Conservation (phyloP, 2,329 filamentous ascomycete genomes). For the Apiospora malaysiana region DNA sequence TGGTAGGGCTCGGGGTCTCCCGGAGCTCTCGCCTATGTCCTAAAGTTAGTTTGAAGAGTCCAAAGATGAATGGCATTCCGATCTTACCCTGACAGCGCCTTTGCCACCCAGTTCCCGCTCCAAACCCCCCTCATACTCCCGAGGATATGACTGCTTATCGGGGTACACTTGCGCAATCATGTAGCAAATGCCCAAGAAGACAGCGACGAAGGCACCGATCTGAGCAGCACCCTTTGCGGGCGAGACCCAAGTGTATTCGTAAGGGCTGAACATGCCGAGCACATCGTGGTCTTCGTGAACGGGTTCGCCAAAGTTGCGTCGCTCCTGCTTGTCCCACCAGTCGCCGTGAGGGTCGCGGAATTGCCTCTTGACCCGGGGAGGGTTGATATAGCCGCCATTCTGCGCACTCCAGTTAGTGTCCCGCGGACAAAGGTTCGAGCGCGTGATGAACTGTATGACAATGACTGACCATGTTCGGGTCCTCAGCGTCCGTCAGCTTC, state of each 20-base stretch:
- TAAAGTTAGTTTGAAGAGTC: conserved; percentile 24
- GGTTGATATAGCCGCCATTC: conserved; percentile 87
- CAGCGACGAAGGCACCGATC: conserved; percentile 69
- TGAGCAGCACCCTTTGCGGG: conserved; percentile 73
- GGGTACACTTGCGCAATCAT: conserved; percentile 73
- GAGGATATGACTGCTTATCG: conserved; percentile 71
- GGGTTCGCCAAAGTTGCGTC: conserved; percentile 94
- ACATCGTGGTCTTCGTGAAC: conserved; percentile 97
- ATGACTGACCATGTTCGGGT: conserved; percentile 68
- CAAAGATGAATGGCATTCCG: neutral
- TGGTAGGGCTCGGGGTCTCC: conserved; percentile 60
- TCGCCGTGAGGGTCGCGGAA: conserved; percentile 90
- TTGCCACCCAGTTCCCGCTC: conserved; percentile 77
- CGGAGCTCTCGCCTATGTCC: conserved; percentile 56
- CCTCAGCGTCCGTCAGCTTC: conserved; percentile 61
- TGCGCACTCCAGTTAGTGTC: conserved; percentile 41
- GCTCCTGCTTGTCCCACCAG: conserved; percentile 98
- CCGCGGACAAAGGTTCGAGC: neutral
- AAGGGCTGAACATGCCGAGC: conserved; percentile 85
- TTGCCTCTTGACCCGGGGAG: conserved; percentile 80
- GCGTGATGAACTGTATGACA: conserved; percentile 38
- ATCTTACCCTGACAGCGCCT: conserved; percentile 67
- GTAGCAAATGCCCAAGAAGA: conserved; percentile 69
- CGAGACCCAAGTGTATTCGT: conserved; percentile 85
- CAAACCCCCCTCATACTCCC: conserved; percentile 75